Percentiles rank a stretch among this genome's conserved stretches.
Conservation (phyloP, 2,329 filamentous ascomycete species). For the Aspergillus ibericus region DNA sequence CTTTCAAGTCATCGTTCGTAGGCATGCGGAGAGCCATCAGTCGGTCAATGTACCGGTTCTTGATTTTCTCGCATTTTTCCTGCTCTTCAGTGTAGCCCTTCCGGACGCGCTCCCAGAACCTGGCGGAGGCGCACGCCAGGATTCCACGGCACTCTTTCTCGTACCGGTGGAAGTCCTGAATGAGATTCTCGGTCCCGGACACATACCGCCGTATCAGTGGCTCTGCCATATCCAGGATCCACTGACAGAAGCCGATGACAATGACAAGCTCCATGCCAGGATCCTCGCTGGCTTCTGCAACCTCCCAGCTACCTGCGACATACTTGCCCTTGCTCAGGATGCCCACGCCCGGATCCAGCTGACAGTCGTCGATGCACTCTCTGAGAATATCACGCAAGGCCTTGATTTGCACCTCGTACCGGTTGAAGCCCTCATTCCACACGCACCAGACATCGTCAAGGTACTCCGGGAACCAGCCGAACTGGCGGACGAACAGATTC, state of each 20-base stretch:
- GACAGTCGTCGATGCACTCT: slow-evolving; percentile 17
- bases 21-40: slow-evolving; percentile 25
- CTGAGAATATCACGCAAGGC: slow-evolving; percentile 25
- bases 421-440: slow-evolving; percentile 27
- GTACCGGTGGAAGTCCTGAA: slow-evolving; percentile 12
- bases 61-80: slow-evolving; percentile 11
- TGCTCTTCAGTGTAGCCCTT: slow-evolving; percentile 17
- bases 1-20: slow-evolving; percentile 15
- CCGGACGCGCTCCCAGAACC: slow-evolving; percentile 30
- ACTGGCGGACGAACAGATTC: slow-evolving; percentile 27
- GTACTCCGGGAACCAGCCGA: slow-evolving; percentile 24
- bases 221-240: slow-evolving; percentile 30
- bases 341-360: slow-evolving; percentile 21
- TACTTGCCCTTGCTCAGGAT: slow-evolving; percentile 25
- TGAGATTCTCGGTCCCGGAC: slow-evolving; percentile 8
- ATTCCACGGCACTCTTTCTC: slow-evolving; percentile 28
- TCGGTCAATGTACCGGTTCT: slow-evolving; percentile 23
- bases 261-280: slow-evolving; percentile 36
- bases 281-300: slow-evolving; percentile 19
- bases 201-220: slow-evolving; percentile 17
- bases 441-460: slow-evolving; percentile 26
- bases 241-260: slow-evolving; percentile 31
- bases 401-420: slow-evolving; percentile 24
- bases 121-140: slow-evolving; percentile 27
- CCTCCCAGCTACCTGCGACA: slow-evolving; percentile 11